A percentile compares a stretch with the other conserved stretches of the same genome.
Conservation (phyloP, 1,284 basidiomycete species). For the Rhodotorula mucilaginosa region DNA sequence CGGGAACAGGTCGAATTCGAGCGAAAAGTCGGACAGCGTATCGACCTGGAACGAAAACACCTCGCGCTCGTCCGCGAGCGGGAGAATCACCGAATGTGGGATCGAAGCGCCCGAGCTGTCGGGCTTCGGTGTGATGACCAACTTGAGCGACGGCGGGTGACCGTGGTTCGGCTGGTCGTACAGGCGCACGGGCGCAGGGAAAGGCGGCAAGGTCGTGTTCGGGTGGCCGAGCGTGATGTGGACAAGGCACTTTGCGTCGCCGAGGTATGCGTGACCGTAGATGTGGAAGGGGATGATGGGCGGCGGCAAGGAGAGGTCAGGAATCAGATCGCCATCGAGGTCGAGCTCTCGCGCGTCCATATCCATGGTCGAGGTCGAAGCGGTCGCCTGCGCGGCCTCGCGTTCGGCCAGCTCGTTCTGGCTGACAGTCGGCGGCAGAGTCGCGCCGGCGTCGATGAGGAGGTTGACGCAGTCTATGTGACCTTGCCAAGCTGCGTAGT, state of each 20-base stretch:
- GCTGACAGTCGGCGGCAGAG: neutral
- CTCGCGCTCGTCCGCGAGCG: slow-evolving; percentile 74
- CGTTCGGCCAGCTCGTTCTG: neutral
- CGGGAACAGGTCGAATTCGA: slow-evolving; percentile 95
- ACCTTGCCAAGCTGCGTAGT: slow-evolving; percentile 98
- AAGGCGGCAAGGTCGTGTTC: slow-evolving; percentile 36
- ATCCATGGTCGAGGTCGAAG: slow-evolving; percentile 34
- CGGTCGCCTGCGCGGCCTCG: slow-evolving; percentile 19
- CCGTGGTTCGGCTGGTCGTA: slow-evolving; percentile 52
- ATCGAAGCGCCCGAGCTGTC: slow-evolving; percentile 67
- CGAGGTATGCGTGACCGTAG: slow-evolving; percentile 76
- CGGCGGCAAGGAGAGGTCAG: slow-evolving; percentile 87
- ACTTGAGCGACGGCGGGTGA: slow-evolving; percentile 69
- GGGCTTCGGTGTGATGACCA: slow-evolving; percentile 80
- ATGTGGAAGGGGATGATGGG: slow-evolving; percentile 95
- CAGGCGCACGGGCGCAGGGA: slow-evolving; percentile 49
- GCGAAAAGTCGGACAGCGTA: slow-evolving; percentile 67
- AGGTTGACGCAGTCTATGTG: slow-evolving; percentile 73
- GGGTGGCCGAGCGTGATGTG: slow-evolving; percentile 81
- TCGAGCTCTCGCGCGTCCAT: slow-evolving; percentile 45
- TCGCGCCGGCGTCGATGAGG: slow-evolving; percentile 61
- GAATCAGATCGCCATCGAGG: slow-evolving; percentile 73
- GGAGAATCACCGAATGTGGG: slow-evolving; percentile 83
- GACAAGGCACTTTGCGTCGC: slow-evolving; percentile 78
- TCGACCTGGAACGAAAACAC: slow-evolving; percentile 86